phyloP scores from a whole-genome alignment of 2,329 filamentous ascomycete species.

The Penicillium sclerotiorum region DNA sequence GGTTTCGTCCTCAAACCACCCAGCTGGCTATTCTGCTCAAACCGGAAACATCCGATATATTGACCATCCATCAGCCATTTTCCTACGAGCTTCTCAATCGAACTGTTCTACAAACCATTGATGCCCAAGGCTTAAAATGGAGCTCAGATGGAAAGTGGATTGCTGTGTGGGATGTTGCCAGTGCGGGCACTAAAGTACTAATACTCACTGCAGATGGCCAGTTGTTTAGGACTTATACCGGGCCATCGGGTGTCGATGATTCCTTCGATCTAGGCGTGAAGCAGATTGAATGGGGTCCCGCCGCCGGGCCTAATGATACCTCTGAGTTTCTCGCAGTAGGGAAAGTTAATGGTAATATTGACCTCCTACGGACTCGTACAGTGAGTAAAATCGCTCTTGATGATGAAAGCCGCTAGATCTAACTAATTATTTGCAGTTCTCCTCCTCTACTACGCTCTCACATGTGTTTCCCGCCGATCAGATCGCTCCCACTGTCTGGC shows the following conservation, averaged over 20 bases:
- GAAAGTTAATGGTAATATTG: slow-evolving; percentile 54
- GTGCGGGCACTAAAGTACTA: slow-evolving; percentile 52
- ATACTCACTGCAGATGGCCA: slow-evolving; percentile 64
- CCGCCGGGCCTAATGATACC: slow-evolving; percentile 17
- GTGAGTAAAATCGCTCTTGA: slow-evolving; percentile 26
- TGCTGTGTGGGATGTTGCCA: slow-evolving; percentile 58
- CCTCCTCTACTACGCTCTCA: slow-evolving; percentile 37
- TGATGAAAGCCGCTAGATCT: slow-evolving; percentile 7
- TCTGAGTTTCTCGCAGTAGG: slow-evolving; percentile 53
- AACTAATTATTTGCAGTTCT: slow-evolving; percentile 30
- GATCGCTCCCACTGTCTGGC: slow-evolving; percentile 37
- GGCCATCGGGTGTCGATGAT: slow-evolving; percentile 37
- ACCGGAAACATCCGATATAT: slow-evolving; percentile 39
- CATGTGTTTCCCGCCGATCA: slow-evolving; percentile 37
- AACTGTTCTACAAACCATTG: slow-evolving; percentile 51
- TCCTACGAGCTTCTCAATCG: slow-evolving; percentile 39
- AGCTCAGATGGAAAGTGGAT: slow-evolving; percentile 63
- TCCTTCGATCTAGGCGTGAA: slow-evolving; percentile 54
- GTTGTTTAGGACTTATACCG: slow-evolving; percentile 56
- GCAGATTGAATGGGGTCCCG: slow-evolving; percentile 56
- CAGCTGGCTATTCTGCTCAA: slow-evolving; percentile 46
- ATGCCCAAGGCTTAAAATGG: slow-evolving; percentile 63
- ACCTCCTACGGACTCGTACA: slow-evolving; percentile 49
- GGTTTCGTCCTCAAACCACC: slow-evolving; percentile 43
- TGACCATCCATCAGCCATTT: slow-evolving; percentile 42